phyloP scores from a whole-genome alignment of 148 eudicot genomes.

The Nyssa sinensis region DNA sequence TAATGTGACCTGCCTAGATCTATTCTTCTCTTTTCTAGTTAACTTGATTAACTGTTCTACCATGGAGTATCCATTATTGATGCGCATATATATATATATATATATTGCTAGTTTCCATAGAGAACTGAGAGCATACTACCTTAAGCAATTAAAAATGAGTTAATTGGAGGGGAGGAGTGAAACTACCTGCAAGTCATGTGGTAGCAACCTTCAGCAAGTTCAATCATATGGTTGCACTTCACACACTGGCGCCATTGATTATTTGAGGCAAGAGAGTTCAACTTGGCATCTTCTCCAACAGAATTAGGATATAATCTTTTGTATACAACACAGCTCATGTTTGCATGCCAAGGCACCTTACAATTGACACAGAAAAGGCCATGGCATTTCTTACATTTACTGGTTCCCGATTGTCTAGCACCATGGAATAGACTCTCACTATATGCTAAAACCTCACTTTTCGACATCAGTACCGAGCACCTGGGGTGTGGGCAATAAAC shows the following conservation, averaged over 20 bases:
- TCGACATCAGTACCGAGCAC: constrained; percentile 45
- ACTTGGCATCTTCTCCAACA: constrained; percentile 27
- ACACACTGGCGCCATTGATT: constrained; percentile 47
- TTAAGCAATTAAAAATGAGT: too few species aligned
- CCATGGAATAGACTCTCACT: constrained; percentile 9
- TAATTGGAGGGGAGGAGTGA: too few species aligned
- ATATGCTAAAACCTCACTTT: constrained; percentile 26
- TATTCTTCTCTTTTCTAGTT: too few species aligned
- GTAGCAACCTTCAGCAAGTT: constrained; percentile 56
- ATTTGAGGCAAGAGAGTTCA: constrained; percentile 37
- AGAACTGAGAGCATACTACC: too few species aligned
- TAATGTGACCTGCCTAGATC: too few species aligned
- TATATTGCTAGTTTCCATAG: too few species aligned
- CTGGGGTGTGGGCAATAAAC: constrained; percentile 49
- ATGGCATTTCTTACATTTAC: constrained; percentile 39
- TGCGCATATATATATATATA: too few species aligned
- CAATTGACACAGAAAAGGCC: constrained; percentile 44
- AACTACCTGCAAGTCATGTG: constrained; percentile 52
- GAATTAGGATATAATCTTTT: constrained; percentile 18
- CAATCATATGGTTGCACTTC: constrained; percentile 47
- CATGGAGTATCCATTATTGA: too few species aligned
- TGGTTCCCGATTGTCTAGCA: constrained; percentile 9
- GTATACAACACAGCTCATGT: constrained; percentile 31
- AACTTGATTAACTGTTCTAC: too few species aligned
- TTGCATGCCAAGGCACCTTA: constrained; percentile 45